phyloP scores from a whole-genome alignment of 495 filamentous ascomycete genomes.

The Melanomma pulvis-pyrius region DNA sequence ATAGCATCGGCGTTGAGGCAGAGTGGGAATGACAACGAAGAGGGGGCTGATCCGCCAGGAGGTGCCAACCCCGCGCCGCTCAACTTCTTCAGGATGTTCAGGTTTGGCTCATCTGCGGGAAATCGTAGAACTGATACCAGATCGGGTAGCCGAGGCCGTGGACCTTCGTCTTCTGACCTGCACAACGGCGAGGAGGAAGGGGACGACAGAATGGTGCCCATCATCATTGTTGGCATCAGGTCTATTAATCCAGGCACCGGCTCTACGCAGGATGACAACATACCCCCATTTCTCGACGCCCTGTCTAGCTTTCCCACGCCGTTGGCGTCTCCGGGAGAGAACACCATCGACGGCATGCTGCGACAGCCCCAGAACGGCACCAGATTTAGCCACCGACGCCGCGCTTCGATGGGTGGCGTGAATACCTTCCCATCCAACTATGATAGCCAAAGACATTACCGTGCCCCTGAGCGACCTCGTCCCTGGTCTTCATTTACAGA shows the following conservation, averaged over 20 bases:
- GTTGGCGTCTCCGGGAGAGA: slow-evolving; percentile 39
- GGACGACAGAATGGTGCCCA: slow-evolving; percentile 66
- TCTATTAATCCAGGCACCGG: slow-evolving; percentile 63
- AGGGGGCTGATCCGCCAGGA: slow-evolving; percentile 31
- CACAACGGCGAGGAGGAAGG: slow-evolving; percentile 54
- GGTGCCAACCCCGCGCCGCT: slow-evolving; percentile 40
- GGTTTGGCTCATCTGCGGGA: slow-evolving; percentile 45
- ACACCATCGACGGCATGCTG: slow-evolving; percentile 44
- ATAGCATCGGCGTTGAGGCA: slow-evolving; percentile 50
- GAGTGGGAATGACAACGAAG: slow-evolving; percentile 38
- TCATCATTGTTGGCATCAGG: slow-evolving; percentile 73
- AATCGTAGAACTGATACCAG: slow-evolving; percentile 25
- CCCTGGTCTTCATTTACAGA: slow-evolving; percentile 52
- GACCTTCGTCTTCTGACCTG: slow-evolving; percentile 37
- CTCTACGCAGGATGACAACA: slow-evolving; percentile 51
- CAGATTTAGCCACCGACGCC: slow-evolving; percentile 56
- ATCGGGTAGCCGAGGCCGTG: slow-evolving; percentile 24
- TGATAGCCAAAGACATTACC: slow-evolving; percentile 55
- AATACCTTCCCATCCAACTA: slow-evolving; percentile 49
- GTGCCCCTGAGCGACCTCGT: slow-evolving; percentile 44
- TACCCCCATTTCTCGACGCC: slow-evolving; percentile 64
- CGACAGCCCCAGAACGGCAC: slow-evolving; percentile 48
- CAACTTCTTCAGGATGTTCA: slow-evolving; percentile 55
- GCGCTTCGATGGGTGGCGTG: slow-evolving; percentile 55
- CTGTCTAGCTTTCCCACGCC: slow-evolving; percentile 54